phyloP scores from a whole-genome alignment of 805 yeast species.

The Metschnikowia koreensis region DNA sequence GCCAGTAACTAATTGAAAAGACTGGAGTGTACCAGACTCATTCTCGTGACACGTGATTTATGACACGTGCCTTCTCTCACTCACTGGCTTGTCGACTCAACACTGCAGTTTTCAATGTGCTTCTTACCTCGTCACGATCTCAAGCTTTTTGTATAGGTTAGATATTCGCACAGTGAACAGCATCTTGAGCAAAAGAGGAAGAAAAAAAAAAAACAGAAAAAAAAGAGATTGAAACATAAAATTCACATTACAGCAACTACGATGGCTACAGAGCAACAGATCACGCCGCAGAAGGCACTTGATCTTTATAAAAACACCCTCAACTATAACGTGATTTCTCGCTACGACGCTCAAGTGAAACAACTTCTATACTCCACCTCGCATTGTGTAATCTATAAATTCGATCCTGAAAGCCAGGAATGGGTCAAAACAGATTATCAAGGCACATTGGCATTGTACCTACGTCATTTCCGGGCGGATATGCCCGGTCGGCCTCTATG shows the following conservation, averaged over 20 bases:
- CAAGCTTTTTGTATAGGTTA: too few species aligned
- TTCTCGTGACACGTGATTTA: too few species aligned
- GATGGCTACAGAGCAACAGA: conserved; percentile 31
- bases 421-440: conserved; percentile 72
- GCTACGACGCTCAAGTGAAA: conserved; percentile 71
- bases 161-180: too few species aligned
- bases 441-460: conserved; percentile 68
- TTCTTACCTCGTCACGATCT: too few species aligned
- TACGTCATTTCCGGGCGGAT: conserved; percentile 44
- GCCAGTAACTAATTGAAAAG: too few species aligned
- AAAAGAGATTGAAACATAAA: background rate
- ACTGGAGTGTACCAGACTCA: too few species aligned
- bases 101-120: too few species aligned
- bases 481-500: conserved; percentile 9
- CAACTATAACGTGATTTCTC: conserved; percentile 71
- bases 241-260: conserved; percentile 5
- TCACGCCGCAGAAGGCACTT: conserved; percentile 45
- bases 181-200: too few species aligned
- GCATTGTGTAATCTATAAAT: conserved; percentile 69
- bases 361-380: conserved; percentile 68
- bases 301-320: conserved; percentile 67
- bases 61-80: too few species aligned
- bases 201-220: background rate
- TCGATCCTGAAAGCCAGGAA: conserved; percentile 52
- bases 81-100: too few species aligned